Evolutionary conservation across 2,329 filamentous ascomycete species (phyloP).

Genomic region (Pseudogymnoascus destructans): DNA sequence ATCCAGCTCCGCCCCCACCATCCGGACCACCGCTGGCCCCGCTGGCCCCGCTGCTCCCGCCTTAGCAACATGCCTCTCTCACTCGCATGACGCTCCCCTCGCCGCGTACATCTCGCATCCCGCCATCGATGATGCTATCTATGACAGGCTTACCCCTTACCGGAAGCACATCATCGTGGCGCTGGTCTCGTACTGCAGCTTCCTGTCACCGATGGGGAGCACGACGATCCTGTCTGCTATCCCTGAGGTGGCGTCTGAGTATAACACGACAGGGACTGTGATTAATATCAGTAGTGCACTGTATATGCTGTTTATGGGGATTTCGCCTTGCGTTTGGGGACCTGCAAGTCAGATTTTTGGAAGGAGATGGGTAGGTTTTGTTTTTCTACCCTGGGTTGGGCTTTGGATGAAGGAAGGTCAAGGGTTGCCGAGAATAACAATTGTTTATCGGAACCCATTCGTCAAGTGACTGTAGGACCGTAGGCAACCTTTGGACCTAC

Average conservation of each 20-base stretch:
- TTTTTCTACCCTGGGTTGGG: neutral
- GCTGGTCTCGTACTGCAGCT: slow-evolving; percentile 60
- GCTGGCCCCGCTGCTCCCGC: neutral
- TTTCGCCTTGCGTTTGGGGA: slow-evolving; percentile 58
- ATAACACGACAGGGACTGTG: slow-evolving; percentile 50
- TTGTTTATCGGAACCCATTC: neutral
- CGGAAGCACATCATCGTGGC: slow-evolving; percentile 56
- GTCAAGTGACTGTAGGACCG: neutral
- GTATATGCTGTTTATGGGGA: slow-evolving; percentile 63
- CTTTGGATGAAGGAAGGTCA: neutral
- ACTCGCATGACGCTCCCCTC: slow-evolving; percentile 11
- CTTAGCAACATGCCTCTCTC: neutral
- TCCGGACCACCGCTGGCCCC: neutral
- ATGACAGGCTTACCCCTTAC: slow-evolving; percentile 46
- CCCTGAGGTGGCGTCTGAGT: slow-evolving; percentile 58
- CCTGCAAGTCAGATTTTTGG: slow-evolving; percentile 56
- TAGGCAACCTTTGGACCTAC: neutral
- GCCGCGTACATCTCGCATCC: slow-evolving; percentile 19
- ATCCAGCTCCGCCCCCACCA: neutral
- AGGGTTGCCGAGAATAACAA: neutral
- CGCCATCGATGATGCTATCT: slow-evolving; percentile 40
- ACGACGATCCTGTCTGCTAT: slow-evolving; percentile 62
- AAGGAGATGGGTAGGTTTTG: slow-evolving; percentile 37
- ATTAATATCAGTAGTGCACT: slow-evolving; percentile 64
- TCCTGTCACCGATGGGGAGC: slow-evolving; percentile 61